A percentile compares a stretch with the other conserved stretches of the same genome.
Conservation (phyloP, 2,329 filamentous ascomycete species). For the Colletotrichum caudatum region DNA sequence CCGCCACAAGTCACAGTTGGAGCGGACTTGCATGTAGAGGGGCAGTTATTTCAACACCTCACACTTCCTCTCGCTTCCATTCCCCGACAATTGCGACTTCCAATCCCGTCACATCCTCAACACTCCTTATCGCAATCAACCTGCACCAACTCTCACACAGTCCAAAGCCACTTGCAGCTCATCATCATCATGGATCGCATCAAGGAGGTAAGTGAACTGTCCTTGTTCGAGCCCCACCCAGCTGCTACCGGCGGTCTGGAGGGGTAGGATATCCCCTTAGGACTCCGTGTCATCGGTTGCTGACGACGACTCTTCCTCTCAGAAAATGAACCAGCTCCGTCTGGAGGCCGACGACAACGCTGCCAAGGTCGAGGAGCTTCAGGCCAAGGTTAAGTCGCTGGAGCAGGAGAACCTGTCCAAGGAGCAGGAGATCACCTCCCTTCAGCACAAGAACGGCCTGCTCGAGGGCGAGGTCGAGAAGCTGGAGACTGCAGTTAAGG, state of each 20-base stretch:
- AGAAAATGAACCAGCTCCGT: constrained; percentile 97
- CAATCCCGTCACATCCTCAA: constrained; percentile 50
- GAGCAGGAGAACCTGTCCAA: constrained; percentile 97
- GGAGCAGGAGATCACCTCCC: constrained; percentile 97
- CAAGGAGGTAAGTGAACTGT: constrained; percentile 79
- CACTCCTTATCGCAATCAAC: constrained; percentile 41
- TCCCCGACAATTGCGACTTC: constrained; percentile 40
- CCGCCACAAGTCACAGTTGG: constrained; percentile 38
- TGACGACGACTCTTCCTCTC: constrained; percentile 36
- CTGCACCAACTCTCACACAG: constrained; percentile 48
- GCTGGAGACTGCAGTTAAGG: constrained; percentile 84
- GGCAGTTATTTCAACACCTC: constrained; percentile 50
- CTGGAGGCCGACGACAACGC: constrained; percentile 90
- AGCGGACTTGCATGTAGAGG: constrained; percentile 55
- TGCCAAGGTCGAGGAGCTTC: constrained; percentile 86
- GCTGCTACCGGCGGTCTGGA: constrained; percentile 40
- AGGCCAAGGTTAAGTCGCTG: constrained; percentile 86
- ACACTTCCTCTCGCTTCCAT: constrained; percentile 50
- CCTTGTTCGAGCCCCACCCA: constrained; percentile 47
- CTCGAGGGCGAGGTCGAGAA: constrained; percentile 94
- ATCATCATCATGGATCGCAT: constrained; percentile 79
- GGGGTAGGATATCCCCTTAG: constrained; percentile 41
- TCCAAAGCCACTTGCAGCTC: constrained; percentile 42
- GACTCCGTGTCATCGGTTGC: constrained; percentile 36
- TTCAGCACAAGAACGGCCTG: constrained; percentile 93